Base-by-base conservation (phyloP, 2,329 filamentous ascomycete genomes). In the Penicillium verrucosum region DNA sequence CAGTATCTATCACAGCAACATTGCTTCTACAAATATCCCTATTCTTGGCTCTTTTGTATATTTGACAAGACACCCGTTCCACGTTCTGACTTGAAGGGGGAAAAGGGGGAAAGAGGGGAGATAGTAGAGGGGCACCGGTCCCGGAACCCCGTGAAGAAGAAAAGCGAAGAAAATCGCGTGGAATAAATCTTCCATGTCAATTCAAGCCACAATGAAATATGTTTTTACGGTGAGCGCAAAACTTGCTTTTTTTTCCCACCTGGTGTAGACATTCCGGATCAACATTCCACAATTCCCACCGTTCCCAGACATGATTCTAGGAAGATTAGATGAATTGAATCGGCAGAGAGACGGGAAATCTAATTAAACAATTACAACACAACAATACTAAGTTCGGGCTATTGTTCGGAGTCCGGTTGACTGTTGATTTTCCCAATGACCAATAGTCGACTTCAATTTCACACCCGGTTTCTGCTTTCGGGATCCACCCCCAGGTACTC, bases 371-470 rank as follows among this genome's bases (percentile, higher is more conserved):
- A 29, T 25, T 10, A 49, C 14, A 42, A 30, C 2, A 48, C 29
- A 38, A 61, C 54, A 61, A 61, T 60, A 50, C 43, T 51, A 57
- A 55, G 43, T 18, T n/a, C 46, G 40, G 49, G 46, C 18, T 30
- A 60, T 60, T 60, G 38, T 60, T 34, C 57, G 30, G 45, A 42
- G 36, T 41, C 46, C 54, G 43, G 47, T 27, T 25, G 23, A 49
- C 10, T 9, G 18, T 37, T 43, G 45, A 7, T 30, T 21, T n/a
- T n/a, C 25, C 5, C 16, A 5, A 11, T 2, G 21, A 14, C 52
- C 45, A 51, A 51, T 56, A 9, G 27, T n/a, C 18, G 1, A 25
- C 40, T 8, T 10, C 23, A 3, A 40, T 47, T 23, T 9, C 7
- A 32, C 8, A 12, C 25, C 54, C 21, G 34, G 34, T 56, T 51